Evolutionary conservation across 208 protist species (phyloP).

Genomic region (Leishmania aethiopica): DNA sequence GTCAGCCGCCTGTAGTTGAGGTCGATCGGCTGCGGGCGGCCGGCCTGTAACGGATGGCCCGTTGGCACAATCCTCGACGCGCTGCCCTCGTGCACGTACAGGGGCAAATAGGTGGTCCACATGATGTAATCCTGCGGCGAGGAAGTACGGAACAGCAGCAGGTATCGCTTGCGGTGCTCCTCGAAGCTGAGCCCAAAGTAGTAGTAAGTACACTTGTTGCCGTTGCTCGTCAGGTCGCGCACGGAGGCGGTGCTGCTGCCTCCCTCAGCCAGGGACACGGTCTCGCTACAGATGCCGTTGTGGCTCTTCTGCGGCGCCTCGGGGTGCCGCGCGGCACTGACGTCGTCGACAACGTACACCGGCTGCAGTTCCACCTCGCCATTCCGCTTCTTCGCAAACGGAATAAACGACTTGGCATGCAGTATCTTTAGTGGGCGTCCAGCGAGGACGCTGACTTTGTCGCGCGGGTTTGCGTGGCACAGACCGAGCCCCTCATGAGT

Average conservation of each 20-base stretch:
- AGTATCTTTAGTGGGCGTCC: slow-evolving; percentile 6
- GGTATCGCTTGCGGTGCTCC: slow-evolving; percentile 43
- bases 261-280: slow-evolving; percentile 4
- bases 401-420: slow-evolving; percentile 41
- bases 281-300: slow-evolving; percentile 41
- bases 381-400: slow-evolving; percentile 28
- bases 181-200: slow-evolving; percentile 68
- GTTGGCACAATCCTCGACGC: slow-evolving; percentile 43
- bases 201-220: slow-evolving; percentile 29
- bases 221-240: not conserved
- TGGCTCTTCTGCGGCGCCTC: slow-evolving; percentile 31
- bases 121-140: slow-evolving; percentile 40
- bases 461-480: slow-evolving; percentile 32
- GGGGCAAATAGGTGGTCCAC: slow-evolving; percentile 44
- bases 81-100: slow-evolving; percentile 59
- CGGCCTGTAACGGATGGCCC: slow-evolving; percentile 44
- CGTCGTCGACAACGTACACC: slow-evolving; percentile 58
- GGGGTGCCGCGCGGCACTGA: slow-evolving; percentile 46
- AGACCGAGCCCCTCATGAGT: slow-evolving; percentile 56
- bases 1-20: slow-evolving; percentile 36
- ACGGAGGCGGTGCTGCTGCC: not conserved
- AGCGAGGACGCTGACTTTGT: slow-evolving; percentile 7
- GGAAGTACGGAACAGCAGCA: slow-evolving; percentile 57
- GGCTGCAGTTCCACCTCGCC: slow-evolving; percentile 37
- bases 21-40: slow-evolving; percentile 26